Conservation (phyloP, 768 basidiomycete genomes). For the Tulasnella sp. region DNA sequence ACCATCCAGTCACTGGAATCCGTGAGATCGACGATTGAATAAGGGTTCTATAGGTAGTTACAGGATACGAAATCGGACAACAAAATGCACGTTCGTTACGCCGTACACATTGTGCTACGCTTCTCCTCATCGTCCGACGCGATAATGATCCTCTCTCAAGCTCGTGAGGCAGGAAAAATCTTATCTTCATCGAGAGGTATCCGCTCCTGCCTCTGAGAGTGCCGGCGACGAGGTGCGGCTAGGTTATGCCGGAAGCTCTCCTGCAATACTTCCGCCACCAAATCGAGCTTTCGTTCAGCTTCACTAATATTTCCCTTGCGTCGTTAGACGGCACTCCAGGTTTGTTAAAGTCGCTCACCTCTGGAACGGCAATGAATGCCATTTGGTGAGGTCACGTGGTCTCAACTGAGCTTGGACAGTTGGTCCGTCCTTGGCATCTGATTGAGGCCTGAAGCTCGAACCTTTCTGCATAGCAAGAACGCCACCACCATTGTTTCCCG, state of each 20-base stretch:
- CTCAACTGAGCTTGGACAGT: not conserved
- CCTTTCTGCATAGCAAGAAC: not conserved
- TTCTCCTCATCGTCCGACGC: no score
- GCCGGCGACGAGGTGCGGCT: no score
- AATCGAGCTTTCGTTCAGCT: not conserved
- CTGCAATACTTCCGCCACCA: not conserved
- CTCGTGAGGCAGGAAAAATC: no score
- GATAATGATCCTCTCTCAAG: no score
- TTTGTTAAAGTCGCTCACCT: not conserved
- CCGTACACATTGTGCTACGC: no score
- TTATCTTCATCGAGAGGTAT: no score
- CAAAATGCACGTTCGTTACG: no score
- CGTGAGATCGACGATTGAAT: no score
- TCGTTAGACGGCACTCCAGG: not conserved
- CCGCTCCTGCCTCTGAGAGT: no score
- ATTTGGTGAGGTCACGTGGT: not conserved
- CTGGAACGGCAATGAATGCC: not conserved
- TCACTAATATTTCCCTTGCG: not conserved
- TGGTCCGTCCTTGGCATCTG: not conserved
- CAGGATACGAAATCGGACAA: no score
- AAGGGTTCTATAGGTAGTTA: no score
- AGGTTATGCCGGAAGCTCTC: not conserved
- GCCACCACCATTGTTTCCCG: not conserved
- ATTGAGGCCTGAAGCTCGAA: not conserved
- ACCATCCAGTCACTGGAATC: no score